phyloP scores from a whole-genome alignment of 345 rosid species.

The Linum lewisii region DNA sequence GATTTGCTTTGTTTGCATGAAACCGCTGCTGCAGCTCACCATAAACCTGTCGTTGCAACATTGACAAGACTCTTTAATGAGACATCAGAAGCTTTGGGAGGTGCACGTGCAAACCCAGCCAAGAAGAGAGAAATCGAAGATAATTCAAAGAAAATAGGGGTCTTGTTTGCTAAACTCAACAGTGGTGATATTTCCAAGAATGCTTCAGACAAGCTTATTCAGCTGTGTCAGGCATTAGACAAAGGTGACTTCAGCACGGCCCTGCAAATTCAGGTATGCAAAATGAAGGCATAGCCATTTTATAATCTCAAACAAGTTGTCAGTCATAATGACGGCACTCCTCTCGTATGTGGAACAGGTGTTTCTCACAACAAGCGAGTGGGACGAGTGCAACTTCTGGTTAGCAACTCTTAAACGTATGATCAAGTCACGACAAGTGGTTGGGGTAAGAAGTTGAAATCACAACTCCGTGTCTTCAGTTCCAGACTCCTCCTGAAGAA shows the following conservation, averaged over 20 bases:
- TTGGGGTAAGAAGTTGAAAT: constrained; percentile 44
- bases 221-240: constrained; percentile 91
- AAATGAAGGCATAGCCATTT: constrained; percentile 3
- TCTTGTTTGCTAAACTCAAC: constrained; percentile 84
- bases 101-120: constrained; percentile 79
- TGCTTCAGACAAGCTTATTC: constrained; percentile 82
- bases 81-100: constrained; percentile 94
- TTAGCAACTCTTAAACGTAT: constrained; percentile 79
- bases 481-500: no score
- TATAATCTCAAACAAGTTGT: neutral
- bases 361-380: constrained; percentile 82
- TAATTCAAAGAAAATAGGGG: constrained; percentile 83
- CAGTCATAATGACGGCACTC: constrained; percentile 1
- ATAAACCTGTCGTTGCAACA: constrained; percentile 60
- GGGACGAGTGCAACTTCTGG: constrained; percentile 99
- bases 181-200: constrained; percentile 83
- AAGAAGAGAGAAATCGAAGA: constrained; percentile 96
- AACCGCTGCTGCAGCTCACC: constrained; percentile 55
- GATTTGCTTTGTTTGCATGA: constrained; percentile 4
- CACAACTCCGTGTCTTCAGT: no score
- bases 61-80: constrained; percentile 86
- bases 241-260: constrained; percentile 62
- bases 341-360: constrained; percentile 38
- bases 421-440: constrained; percentile 80
- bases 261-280: constrained; percentile 75